phyloP scores from a whole-genome alignment of 139 green algal species.

The Chlamydomonas incerta region DNA sequence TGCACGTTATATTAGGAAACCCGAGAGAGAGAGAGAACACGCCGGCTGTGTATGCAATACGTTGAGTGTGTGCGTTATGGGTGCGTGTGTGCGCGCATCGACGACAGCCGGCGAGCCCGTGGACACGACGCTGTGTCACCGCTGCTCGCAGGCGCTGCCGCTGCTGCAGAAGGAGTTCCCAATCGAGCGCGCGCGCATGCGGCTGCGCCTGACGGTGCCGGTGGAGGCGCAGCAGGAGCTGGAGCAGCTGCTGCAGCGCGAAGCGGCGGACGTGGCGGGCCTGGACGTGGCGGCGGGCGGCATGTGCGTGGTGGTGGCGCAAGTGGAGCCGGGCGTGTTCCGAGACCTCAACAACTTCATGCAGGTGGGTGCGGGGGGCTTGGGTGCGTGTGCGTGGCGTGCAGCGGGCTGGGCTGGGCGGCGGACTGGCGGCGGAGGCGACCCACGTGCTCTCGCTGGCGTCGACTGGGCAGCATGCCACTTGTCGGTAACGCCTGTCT shows the following conservation, averaged over 20 bases:
- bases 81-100: too few species aligned
- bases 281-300: conserved; percentile 38
- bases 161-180: conserved; percentile 84
- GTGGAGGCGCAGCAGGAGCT: conserved; percentile 58
- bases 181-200: conserved; percentile 95
- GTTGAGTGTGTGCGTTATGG: too few species aligned
- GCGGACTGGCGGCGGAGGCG: too few species aligned
- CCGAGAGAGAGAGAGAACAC: too few species aligned
- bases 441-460: too few species aligned
- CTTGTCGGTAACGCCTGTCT: too few species aligned
- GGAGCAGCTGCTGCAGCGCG: conserved; percentile 37
- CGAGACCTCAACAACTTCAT: conserved; percentile 83
- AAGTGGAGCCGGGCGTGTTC: conserved; percentile 92
- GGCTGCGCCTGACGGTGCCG: conserved; percentile 76
- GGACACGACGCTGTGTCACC: not conserved
- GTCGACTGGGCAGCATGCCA: too few species aligned
- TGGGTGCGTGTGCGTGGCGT: too few species aligned
- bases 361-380: conserved; percentile 63
- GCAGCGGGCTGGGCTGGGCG: too few species aligned
- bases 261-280: conserved; percentile 24
- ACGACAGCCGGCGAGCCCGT: too few species aligned
- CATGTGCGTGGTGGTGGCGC: conserved; percentile 26
- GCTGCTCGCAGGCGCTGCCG: conserved; percentile 72
- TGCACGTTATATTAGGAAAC: too few species aligned
- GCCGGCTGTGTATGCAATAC: too few species aligned